A percentile compares a stretch with the other conserved stretches of the same genome.
Conservation (phyloP, 371 early-diverging fungal genomes). For the Phascolomyces articulosus region DNA sequence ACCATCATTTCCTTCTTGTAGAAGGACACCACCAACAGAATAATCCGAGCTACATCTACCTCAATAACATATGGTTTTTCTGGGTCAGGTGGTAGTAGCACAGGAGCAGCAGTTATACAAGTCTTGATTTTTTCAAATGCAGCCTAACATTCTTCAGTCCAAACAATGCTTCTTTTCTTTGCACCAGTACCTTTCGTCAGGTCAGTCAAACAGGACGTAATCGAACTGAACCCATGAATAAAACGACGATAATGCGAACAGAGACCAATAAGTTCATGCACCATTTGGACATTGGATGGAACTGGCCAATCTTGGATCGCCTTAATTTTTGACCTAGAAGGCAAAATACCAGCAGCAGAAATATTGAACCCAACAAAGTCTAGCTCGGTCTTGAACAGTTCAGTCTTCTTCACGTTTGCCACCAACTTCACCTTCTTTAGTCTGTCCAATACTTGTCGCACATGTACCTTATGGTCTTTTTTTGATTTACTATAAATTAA, state of each 20-base stretch:
- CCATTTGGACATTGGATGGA: conserved; percentile 37
- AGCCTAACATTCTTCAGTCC: no score
- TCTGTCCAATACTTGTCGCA: conserved; percentile 33
- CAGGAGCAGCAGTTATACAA: no score
- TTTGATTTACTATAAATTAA: conserved; percentile 51
- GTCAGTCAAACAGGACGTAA: no score
- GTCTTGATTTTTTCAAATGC: no score
- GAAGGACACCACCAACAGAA: conserved; percentile 31
- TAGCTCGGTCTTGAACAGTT: conserved; percentile 35
- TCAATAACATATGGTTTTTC: conserved; percentile 36
- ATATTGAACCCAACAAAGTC: conserved; percentile 12
- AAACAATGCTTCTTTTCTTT: no score
- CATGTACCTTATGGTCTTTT: conserved; percentile 50
- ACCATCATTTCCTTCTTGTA: conserved; percentile 18
- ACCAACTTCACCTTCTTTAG: conserved; percentile 35
- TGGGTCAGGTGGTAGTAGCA: no score
- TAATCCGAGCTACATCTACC: no score
- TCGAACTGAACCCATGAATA: conserved; percentile 20
- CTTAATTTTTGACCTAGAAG: conserved; percentile 26
- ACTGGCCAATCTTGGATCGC: conserved; percentile 35
- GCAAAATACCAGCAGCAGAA: conserved; percentile 26
- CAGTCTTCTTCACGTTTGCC: conserved; percentile 55
- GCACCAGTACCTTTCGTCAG: no score
- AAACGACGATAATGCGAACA: conserved; percentile 36
- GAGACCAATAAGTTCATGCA: conserved; percentile 37